A percentile compares a stretch with the other conserved stretches of the same genome.
Conservation (phyloP, 331 rosid species). For the Rosa hybrid region DNA sequence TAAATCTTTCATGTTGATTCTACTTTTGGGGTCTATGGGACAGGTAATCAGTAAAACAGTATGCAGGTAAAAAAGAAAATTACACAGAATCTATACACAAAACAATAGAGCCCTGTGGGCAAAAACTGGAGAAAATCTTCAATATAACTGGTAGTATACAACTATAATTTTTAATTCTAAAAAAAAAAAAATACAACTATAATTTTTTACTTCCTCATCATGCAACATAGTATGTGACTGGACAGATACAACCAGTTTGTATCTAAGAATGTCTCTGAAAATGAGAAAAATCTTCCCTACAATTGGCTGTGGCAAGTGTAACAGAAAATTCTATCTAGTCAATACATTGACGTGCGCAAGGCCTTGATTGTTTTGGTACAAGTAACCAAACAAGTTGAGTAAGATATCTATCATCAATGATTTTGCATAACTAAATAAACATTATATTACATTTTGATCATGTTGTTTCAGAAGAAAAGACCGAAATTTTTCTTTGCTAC, state of each 20-base stretch:
- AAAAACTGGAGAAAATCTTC: not conserved
- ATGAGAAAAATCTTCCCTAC: not conserved
- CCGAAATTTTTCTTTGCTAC: not conserved
- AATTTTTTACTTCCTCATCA: not conserved
- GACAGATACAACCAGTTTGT: not conserved
- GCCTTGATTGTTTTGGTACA: not conserved
- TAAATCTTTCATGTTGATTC: not conserved
- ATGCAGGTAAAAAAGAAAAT: not conserved
- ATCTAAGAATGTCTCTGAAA: not conserved
- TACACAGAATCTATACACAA: not conserved
- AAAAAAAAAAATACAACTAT: not conserved
- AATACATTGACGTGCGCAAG: not conserved
- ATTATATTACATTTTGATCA: not conserved
- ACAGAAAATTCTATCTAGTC: not conserved
- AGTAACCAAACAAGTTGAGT: not conserved
- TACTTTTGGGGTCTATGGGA: not conserved
- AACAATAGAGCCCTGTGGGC: not conserved
- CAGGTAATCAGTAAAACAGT: not conserved
- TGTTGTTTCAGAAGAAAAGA: slow-evolving; percentile 4
- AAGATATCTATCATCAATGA: not conserved
- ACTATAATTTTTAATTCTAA: not conserved
- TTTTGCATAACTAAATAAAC: not conserved
- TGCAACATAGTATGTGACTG: not conserved
- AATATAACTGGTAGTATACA: not conserved
- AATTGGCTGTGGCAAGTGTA: not conserved